These are phyloP conservation scores for Chalciporus chontae DNA, from an alignment of 768 basidiomycete genomes.

Conservation along the genomic window DNA sequence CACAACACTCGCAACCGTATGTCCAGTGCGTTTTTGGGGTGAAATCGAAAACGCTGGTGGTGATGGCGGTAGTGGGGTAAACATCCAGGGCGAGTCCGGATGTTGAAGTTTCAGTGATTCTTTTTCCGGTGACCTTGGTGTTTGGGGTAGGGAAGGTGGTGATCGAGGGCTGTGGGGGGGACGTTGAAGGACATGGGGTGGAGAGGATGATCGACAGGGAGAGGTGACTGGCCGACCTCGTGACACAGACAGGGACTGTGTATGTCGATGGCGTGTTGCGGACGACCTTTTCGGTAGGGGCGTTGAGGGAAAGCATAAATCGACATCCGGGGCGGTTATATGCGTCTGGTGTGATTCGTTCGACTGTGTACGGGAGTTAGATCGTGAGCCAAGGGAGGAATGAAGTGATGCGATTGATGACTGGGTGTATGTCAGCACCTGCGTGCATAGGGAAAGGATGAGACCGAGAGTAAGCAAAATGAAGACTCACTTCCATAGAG, in stretches of 20 bases:
- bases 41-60: slow-evolving; percentile 29
- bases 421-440: slow-evolving; percentile 21
- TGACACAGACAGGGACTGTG: slow-evolving; percentile 13
- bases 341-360: slow-evolving; percentile 27
- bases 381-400: slow-evolving; percentile 30
- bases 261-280: slow-evolving; percentile 7
- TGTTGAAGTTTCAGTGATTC: slow-evolving; percentile 8
- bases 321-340: slow-evolving; percentile 20
- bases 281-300: slow-evolving; percentile 4
- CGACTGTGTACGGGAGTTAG: slow-evolving; percentile 21
- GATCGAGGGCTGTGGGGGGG: slow-evolving; percentile 2
- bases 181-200: slow-evolving; percentile 9
- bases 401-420: slow-evolving; percentile 24
- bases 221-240: slow-evolving; percentile 3
- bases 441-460: slow-evolving; percentile 13
- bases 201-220: slow-evolving; percentile 3
- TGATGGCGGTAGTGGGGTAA: slow-evolving; percentile 28
- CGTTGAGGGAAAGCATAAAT: slow-evolving; percentile 5
- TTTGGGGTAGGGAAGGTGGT: slow-evolving; percentile 17
- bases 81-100: slow-evolving; percentile 27
- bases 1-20: slow-evolving; percentile 23
- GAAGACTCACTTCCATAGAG: slow-evolving; percentile 22
- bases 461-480: not conserved
- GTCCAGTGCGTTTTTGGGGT: slow-evolving; percentile 23
- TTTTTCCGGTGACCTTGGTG: slow-evolving; percentile 19